Conservation (phyloP, 148 eudicot genomes). For the Dianthus caryophyllus region DNA sequence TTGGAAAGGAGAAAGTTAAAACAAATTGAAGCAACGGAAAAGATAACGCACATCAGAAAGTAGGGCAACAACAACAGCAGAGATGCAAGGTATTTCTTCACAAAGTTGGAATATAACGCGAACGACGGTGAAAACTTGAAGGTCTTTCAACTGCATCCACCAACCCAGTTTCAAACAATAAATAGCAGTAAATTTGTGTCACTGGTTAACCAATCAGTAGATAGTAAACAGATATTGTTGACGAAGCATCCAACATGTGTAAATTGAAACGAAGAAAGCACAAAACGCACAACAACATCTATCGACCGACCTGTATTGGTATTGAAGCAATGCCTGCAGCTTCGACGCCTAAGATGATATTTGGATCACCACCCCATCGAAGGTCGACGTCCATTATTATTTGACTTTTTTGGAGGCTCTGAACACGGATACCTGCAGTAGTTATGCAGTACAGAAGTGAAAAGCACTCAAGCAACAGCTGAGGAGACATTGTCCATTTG, state of each 20-base stretch:
- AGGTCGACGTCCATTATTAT: conserved; percentile 93
- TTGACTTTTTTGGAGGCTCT: conserved; percentile 86
- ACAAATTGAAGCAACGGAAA: neutral
- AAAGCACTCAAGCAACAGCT: conserved; percentile 5
- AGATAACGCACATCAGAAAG: conserved; percentile 72
- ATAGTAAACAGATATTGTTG: neutral
- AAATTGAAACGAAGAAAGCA: neutral
- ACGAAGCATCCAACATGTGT: neutral
- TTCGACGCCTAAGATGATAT: conserved; percentile 69
- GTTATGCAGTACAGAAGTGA: conserved; percentile 15
- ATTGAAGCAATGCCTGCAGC: conserved; percentile 87
- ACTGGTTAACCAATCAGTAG: neutral
- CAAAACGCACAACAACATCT: neutral
- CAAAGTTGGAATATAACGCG: conserved; percentile 93
- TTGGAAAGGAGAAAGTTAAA: neutral
- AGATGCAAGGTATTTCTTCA: conserved; percentile 96
- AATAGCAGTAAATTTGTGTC: neutral
- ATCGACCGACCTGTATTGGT: conserved; percentile 79
- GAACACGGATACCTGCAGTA: conserved; percentile 87
- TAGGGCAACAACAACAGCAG: conserved; percentile 95
- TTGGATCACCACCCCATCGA: conserved; percentile 97
- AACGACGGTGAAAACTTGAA: conserved; percentile 87
- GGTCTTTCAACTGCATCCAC: conserved; percentile 77
- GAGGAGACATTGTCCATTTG: neutral
- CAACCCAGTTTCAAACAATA: conserved; percentile 8